Base-by-base conservation (phyloP, 345 rosid species). In the Salix caprea region DNA sequence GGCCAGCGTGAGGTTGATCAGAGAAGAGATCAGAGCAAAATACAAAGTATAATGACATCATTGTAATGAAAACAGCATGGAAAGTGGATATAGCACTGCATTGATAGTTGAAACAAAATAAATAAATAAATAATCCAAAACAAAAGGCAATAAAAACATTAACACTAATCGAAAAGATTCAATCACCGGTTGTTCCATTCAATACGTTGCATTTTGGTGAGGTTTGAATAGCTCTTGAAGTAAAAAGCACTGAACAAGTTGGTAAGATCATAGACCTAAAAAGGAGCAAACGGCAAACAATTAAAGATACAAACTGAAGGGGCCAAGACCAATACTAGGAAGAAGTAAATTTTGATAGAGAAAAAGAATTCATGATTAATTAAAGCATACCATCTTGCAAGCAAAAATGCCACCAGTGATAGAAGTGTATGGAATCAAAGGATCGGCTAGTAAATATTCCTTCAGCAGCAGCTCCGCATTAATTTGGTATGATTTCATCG, bases 101-200 rank as follows among this genome's bases (percentile, higher is more conserved):
- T 42, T 54, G 70, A 70, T 65, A 9, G 60, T 39, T 50, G 13
- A 32, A 42, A 69, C 74, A 80, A 76, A 75, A 48, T 67, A 42
- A 75, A 34, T 34, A 34, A 34, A 34, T 5, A 32, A 34, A 69
- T 60, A 74, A 18, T 65, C 24, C 77, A 24, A 70, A 69, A 60
- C 28, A 34, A 65, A 52, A 76, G 42, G 32, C 40, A 62, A 5
- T 61, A 46, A 71, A 19, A 46, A 30, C 42, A 19, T 37, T 67
- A 36, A 19, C 62, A 74, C 5, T 21, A 56, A 77, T 5, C 48
- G 14, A 58, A 75, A 60, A 67, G 54, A 61, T 34, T 69, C 24
- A 70, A 82, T 84, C 79, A 91, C 98, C 97, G 85, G 65, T 94
- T 92, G 79, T 91, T 92, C 98, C 98, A 94, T 75, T 94, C 97